Base-by-base conservation (phyloP, 2,329 filamentous ascomycete genomes). In the Blumeria graminis region DNA sequence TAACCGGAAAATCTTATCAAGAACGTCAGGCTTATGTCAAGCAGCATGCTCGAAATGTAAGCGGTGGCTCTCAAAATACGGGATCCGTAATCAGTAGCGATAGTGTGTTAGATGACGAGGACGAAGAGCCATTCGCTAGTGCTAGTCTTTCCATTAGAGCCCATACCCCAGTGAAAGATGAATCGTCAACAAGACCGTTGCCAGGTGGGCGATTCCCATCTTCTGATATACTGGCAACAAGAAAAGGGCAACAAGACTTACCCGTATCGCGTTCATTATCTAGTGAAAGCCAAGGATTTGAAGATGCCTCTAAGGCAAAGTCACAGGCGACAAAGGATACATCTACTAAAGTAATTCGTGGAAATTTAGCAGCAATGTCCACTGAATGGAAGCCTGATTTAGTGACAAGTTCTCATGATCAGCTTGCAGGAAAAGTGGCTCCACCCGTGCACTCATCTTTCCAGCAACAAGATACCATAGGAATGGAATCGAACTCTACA, bases 161-260 rank as follows among this genome's bases (percentile, higher is more conserved):
- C 61, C 71, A 71, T 59, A 71, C 69, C 62, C 71, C 71, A 59
- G 74, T 70, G 61, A 71, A 74, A 64, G 75, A 77, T 58, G 67
- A 68, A 56, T 68, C 70, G 62, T 73, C 77, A 64, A 76, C 77
- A 69, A 81, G 88, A 69, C 85, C 86, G 67, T 80, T 86, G 76
- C 82, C 87, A 81, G 90, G 89, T 81, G 90, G 90, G 74, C 81
- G 89, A 70, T 98, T 98, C 73, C 90, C 90, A 71, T 93, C 86
- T 71, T 93, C 86, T 71, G 89, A 95, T 74, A 74, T 96, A 64
- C 81, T 88, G 72, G 77, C 94, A 68, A 84, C 88, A 69, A 73
- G 76, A 43, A 55, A 58, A 32, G 57, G 55, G 60, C 71, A 79
- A 67, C 81, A 86, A 73, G 82, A 84, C 75, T 81, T 87, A 80